Evolutionary conservation across 371 early-diverging fungal genomes (phyloP), one percentile per base, ranked within the genome.

Genomic region (Quaeritorhiza haematococci): DNA sequence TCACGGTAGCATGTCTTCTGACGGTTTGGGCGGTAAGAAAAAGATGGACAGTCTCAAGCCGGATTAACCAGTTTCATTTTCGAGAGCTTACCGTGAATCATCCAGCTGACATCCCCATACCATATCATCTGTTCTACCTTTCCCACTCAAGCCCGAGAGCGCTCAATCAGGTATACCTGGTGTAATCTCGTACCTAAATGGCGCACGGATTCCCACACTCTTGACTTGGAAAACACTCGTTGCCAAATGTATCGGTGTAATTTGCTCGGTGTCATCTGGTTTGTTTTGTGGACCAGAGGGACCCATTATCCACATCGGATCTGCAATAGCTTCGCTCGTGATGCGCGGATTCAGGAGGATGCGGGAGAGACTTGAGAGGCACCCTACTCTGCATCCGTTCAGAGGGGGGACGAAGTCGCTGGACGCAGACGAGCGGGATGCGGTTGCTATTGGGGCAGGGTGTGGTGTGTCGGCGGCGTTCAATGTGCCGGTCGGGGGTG

Each of bases 211-310:
- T 26, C 48, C 48, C 19, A 19, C 8, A 13, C 10, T 47, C 17
- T 26, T 47, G 19, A 19, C 19, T 19, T 15, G 8, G 10, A 47
- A 47, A 47, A 47, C 48, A 47, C 48, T 47, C 19, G 10, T 47
- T 26, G 48, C 48, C 17, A 47, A 47, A 47, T 19, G 48, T 26
- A 10, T 47, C 26, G 48, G 48, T 19, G 8, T 47, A 26, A 47
- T 47, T 47, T 26, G 17, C 48, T 8, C 48, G 8, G 48, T 47
- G 8, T 47, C 48, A 26, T 47, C 48, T 47, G 48, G 48, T 10
- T 19, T 47, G 8, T 19, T 19, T 8, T 8, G 8, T 47, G 48
- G 48, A 17, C 48, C 48, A 47, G 19, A 8, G 8, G 48, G 48
- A 19, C 48, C 48, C 8, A 47, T 47, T 8, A 26, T 47, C 13